Evolutionary conservation across 257 asterid species (phyloP).

Genomic region (Solanum bulbocastanum): DNA sequence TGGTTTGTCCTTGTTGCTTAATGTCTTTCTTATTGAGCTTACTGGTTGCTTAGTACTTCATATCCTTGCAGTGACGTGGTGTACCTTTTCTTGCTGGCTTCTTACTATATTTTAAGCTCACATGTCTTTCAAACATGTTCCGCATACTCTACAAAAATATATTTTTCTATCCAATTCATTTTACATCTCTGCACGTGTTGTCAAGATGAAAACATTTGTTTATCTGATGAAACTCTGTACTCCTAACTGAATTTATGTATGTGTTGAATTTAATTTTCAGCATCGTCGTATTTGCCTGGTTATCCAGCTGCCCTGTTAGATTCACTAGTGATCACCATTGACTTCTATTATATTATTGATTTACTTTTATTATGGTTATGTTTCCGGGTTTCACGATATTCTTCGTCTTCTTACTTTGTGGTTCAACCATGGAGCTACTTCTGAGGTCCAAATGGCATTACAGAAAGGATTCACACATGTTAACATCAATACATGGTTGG

Average conservation of each 20-base stretch:
- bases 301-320: background rate
- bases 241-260: background rate
- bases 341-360: background rate
- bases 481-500: constrained; percentile 98
- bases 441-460: constrained; percentile 93
- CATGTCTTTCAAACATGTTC: background rate
- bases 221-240: background rate
- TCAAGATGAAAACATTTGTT: background rate
- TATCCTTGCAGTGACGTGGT: background rate
- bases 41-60: background rate
- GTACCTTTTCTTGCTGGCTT: background rate
- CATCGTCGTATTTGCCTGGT: background rate
- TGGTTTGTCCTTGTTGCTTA: background rate
- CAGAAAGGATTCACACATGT: constrained; percentile 92
- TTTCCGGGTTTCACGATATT: constrained; percentile 62
- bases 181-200: background rate
- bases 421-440: constrained; percentile 99
- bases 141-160: background rate
- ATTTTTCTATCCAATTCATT: background rate
- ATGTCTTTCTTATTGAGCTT: background rate
- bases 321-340: background rate
- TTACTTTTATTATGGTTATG: background rate
- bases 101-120: constrained; percentile 2
- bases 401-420: constrained; percentile 97
- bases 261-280: background rate